These are phyloP conservation scores for Annona squamosa DNA, from an alignment of 164 flowering plant genomes.

Conservation along the genomic window DNA sequence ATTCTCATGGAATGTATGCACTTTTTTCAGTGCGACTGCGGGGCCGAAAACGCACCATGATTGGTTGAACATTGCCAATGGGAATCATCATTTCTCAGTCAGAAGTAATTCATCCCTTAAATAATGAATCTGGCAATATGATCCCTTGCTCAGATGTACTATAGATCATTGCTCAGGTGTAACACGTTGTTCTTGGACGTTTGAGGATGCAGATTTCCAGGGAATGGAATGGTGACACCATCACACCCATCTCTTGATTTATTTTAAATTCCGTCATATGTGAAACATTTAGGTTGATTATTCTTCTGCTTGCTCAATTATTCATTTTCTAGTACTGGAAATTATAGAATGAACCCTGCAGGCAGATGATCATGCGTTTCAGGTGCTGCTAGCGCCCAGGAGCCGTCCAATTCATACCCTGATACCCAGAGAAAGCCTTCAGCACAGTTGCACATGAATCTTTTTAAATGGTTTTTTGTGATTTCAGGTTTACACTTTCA, in stretches of 20 bases:
- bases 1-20: neutral
- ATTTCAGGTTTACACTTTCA: too few species aligned
- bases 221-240: neutral
- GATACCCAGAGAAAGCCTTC: too few species aligned
- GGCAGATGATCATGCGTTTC: too few species aligned
- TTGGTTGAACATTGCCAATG: slow-evolving; percentile 40
- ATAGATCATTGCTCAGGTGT: neutral
- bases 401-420: too few species aligned
- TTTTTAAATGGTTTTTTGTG: too few species aligned
- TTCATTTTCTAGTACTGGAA: too few species aligned
- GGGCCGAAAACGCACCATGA: slow-evolving; percentile 87
- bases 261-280: neutral
- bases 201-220: neutral
- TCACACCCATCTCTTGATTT: neutral
- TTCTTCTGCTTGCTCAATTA: too few species aligned
- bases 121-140: neutral
- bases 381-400: too few species aligned
- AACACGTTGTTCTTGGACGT: neutral
- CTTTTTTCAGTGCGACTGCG: slow-evolving; percentile 58
- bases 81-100: neutral
- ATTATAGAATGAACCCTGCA: too few species aligned
- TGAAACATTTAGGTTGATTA: neutral
- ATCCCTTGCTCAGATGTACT: neutral
- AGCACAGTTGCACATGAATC: too few species aligned
- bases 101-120: neutral